Conservation (phyloP, 1,284 basidiomycete species). For the Trichosporon ovoides region DNA sequence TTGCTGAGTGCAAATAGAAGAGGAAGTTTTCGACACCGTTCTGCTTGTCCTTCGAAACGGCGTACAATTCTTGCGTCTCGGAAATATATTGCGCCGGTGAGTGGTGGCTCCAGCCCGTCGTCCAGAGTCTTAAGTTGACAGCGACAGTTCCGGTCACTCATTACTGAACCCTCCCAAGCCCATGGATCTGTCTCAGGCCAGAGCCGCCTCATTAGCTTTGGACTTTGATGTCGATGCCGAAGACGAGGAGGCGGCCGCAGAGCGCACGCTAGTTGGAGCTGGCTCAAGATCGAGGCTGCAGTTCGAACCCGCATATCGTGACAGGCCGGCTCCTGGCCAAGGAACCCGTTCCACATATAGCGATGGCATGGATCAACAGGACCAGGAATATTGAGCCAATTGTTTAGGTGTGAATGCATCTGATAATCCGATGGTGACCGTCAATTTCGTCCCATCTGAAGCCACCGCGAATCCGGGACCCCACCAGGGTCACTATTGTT, state of each 20-base stretch:
- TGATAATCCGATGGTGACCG: no score
- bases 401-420: neutral
- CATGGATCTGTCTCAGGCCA: constrained; percentile 67
- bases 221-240: constrained; percentile 62
- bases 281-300: neutral
- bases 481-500: no score
- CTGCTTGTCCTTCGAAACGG: constrained; percentile 83
- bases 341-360: neutral
- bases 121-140: neutral
- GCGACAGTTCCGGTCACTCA: constrained; percentile 77
- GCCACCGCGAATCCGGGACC: no score
- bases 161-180: constrained; percentile 86
- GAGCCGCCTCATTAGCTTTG: constrained; percentile 51
- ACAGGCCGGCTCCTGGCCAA: constrained; percentile 10
- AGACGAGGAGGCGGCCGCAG: constrained; percentile 54
- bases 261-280: constrained; percentile 25
- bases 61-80: constrained; percentile 82
- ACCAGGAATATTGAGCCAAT: neutral
- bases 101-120: constrained; percentile 33
- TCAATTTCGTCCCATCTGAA: no score
- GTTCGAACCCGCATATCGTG: constrained; percentile 33
- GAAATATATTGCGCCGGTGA: constrained; percentile 82
- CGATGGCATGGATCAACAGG: neutral
- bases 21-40: constrained; percentile 84
- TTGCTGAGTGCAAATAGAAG: constrained; percentile 59